A percentile compares a stretch with the other conserved stretches of the same genome.
phyloP scores from a whole-genome alignment of 495 filamentous ascomycete genomes.

The Neurospora sp. region DNA sequence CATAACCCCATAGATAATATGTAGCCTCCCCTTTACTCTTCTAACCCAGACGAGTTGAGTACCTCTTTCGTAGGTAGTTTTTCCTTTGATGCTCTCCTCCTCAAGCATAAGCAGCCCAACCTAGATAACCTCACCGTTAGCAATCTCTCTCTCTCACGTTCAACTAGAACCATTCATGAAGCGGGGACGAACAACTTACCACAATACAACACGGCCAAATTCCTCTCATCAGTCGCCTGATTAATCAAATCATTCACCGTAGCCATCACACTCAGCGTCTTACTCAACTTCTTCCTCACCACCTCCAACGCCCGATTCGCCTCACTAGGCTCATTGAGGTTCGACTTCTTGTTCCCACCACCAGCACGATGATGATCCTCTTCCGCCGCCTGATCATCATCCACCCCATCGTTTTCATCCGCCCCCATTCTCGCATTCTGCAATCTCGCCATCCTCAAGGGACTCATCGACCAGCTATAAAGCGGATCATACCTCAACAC shows the following conservation, averaged over 20 bases:
- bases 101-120: constrained; percentile 57
- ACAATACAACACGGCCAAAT: constrained; percentile 83
- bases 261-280: constrained; percentile 84
- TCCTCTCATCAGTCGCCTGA: constrained; percentile 84
- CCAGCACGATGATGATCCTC: neutral
- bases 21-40: neutral
- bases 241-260: constrained; percentile 97
- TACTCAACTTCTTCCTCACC: constrained; percentile 87
- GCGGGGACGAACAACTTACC: constrained; percentile 43
- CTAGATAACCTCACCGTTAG: constrained; percentile 19
- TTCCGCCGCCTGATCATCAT: constrained; percentile 14
- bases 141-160: neutral
- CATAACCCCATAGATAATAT: neutral
- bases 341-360: constrained; percentile 20
- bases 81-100: neutral
- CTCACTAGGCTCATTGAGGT: constrained; percentile 70
- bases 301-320: constrained; percentile 86
- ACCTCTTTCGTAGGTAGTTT: neutral
- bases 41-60: neutral
- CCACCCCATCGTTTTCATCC: constrained; percentile 5
- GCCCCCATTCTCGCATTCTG: constrained; percentile 39
- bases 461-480: constrained; percentile 92
- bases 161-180: neutral
- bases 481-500: constrained; percentile 93
- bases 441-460: constrained; percentile 59